A percentile compares a stretch with the other conserved stretches of the same genome.
Conservation (phyloP, 2,329 filamentous ascomycete species). For the Remersonia thermophila region DNA sequence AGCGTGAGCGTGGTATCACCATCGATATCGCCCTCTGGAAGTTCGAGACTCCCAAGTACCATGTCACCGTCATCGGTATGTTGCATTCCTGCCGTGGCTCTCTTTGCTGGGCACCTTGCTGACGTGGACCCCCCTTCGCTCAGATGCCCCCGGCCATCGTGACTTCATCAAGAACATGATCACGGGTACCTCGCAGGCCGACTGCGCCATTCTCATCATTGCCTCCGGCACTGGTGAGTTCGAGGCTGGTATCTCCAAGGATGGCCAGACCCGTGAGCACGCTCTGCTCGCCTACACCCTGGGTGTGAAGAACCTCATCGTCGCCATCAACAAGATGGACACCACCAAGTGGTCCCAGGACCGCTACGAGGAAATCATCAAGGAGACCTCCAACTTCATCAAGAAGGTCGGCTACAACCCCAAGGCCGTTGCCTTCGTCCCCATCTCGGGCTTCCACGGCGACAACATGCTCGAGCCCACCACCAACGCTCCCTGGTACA, state of each 20-base stretch:
- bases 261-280: constrained; percentile 99
- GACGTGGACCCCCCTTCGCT: not conserved
- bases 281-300: constrained; percentile 99
- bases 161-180: constrained; percentile 99
- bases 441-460: constrained; percentile 99
- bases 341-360: constrained; percentile 96
- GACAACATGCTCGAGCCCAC: constrained; percentile 97
- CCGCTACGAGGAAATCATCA: constrained; percentile 98
- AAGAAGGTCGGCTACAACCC: constrained; percentile 99
- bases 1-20: constrained; percentile 99
- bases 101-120: no score
- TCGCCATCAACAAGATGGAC: constrained; percentile 99
- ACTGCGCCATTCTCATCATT: constrained; percentile 99
- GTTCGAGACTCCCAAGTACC: constrained; percentile 98
- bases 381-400: constrained; percentile 99
- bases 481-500: constrained; percentile 98
- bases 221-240: constrained; percentile 99
- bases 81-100: constrained; percentile 15
- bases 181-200: constrained; percentile 99
- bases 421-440: constrained; percentile 96
- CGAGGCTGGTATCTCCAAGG: constrained; percentile 99
- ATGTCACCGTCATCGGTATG: constrained; percentile 93
- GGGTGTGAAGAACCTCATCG: constrained; percentile 99
- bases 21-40: constrained; percentile 99
- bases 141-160: constrained; percentile 97